Evolutionary conservation across 352 stramenopile genomes (phyloP).

Genomic region (Phytopythium delawarense): DNA sequence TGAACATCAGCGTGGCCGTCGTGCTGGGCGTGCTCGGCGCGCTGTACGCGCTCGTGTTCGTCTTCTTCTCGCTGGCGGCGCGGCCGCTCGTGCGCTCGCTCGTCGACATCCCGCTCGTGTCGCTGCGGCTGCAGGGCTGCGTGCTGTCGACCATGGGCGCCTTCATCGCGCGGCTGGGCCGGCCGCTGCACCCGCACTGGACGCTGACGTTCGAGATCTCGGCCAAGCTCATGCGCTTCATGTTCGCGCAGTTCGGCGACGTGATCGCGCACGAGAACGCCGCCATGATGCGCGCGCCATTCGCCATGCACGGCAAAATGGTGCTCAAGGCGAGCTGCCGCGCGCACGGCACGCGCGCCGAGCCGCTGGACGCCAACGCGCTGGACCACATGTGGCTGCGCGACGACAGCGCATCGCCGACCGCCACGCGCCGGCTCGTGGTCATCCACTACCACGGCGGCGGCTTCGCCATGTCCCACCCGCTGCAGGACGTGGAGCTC

Average conservation of each 20-base stretch:
- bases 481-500: slow-evolving; percentile 23
- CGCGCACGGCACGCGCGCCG: slow-evolving; percentile 16
- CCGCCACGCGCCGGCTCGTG: slow-evolving; percentile 20
- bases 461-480: slow-evolving; percentile 31
- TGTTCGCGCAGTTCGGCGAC: slow-evolving; percentile 30
- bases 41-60: slow-evolving; percentile 15
- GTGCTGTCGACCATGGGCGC: slow-evolving; percentile 14
- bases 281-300: slow-evolving; percentile 21
- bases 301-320: slow-evolving; percentile 21
- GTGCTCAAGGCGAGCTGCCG: slow-evolving; percentile 18
- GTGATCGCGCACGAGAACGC: slow-evolving; percentile 21
- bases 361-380: slow-evolving; percentile 21
- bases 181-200: slow-evolving; percentile 29
- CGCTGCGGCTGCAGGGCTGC: slow-evolving; percentile 22
- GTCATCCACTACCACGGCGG: slow-evolving; percentile 47
- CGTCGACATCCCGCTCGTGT: slow-evolving; percentile 18
- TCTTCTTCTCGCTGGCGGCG: slow-evolving; percentile 14
- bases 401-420: slow-evolving; percentile 4
- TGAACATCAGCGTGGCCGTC: slow-evolving; percentile 5
- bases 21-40: not conserved
- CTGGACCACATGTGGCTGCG: slow-evolving; percentile 42
- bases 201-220: slow-evolving; percentile 32
- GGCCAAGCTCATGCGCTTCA: slow-evolving; percentile 29
- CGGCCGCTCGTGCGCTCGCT: slow-evolving; percentile 19
- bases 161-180: slow-evolving; percentile 16